Conservation (phyloP, 164 flowering plant genomes). For the Nelumbo lutea region DNA sequence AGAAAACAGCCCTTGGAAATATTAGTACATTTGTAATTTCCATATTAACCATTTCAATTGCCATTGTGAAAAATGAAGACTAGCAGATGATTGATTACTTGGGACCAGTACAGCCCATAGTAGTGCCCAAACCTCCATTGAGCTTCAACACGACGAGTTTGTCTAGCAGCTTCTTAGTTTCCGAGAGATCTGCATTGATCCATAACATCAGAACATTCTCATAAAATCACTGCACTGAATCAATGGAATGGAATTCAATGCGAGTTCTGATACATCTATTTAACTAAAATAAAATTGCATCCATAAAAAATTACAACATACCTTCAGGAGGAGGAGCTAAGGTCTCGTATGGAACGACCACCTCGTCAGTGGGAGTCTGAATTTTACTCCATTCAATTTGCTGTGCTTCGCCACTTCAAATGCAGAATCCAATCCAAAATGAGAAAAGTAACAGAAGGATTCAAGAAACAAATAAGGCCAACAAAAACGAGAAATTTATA, state of each 20-base stretch:
- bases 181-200: constrained; percentile 41
- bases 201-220: not conserved
- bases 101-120: constrained; percentile 83
- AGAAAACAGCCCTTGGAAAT: too few relatives aligned
- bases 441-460: not conserved
- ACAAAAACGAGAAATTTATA: not conserved
- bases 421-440: constrained; percentile 1
- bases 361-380: constrained; percentile 92
- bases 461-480: not conserved
- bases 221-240: not conserved
- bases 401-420: constrained; percentile 82
- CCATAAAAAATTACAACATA: constrained; percentile 14
- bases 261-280: not conserved
- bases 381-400: constrained; percentile 96
- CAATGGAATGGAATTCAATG: not conserved
- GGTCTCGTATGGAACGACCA: constrained; percentile 86
- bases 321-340: constrained; percentile 73
- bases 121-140: constrained; percentile 74
- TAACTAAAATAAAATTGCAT: not conserved
- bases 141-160: constrained; percentile 86
- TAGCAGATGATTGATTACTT: constrained; percentile 39
- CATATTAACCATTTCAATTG: not conserved
- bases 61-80: not conserved
- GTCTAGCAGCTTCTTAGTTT: constrained; percentile 55
- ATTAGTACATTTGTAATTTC: too few relatives aligned